A percentile compares a stretch with the other conserved stretches of the same genome.
Evolutionary conservation across 2,329 filamentous ascomycete species (phyloP).

Genomic region (Calonectria multiphialidica): DNA sequence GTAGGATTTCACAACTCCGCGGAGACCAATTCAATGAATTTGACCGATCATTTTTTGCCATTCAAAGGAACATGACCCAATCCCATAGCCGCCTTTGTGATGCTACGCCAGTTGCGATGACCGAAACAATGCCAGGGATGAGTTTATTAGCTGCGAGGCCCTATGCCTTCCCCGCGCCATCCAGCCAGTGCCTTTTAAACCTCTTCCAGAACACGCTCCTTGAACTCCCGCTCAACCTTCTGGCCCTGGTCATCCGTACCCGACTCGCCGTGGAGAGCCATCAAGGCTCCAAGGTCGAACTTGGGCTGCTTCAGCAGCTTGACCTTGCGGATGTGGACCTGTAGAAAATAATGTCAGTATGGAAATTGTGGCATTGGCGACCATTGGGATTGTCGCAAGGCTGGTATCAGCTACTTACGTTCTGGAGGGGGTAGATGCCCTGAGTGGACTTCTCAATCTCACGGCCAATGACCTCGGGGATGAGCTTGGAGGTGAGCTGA

Average conservation of each 20-base stretch:
- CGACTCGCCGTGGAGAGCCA: slow-evolving; percentile 98
- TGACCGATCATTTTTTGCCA: slow-evolving; percentile 50
- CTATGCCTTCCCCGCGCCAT: slow-evolving; percentile 47
- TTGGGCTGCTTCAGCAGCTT: slow-evolving; percentile 99
- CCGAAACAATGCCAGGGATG: slow-evolving; percentile 55
- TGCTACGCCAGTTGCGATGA: slow-evolving; percentile 60
- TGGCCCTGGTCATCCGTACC: slow-evolving; percentile 95
- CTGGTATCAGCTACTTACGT: slow-evolving; percentile 70
- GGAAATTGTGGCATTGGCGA: not conserved
- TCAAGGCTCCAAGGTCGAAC: slow-evolving; percentile 97
- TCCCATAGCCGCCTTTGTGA: slow-evolving; percentile 56
- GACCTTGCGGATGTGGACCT: slow-evolving; percentile 99
- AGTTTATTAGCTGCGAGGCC: slow-evolving; percentile 49
- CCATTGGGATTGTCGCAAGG: not conserved
- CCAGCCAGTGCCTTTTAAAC: slow-evolving; percentile 75
- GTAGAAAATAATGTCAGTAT: slow-evolving; percentile 24
- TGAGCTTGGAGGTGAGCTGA: slow-evolving; percentile 98
- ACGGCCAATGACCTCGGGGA: slow-evolving; percentile 98
- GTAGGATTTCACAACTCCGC: slow-evolving; percentile 20
- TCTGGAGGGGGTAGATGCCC: slow-evolving; percentile 99
- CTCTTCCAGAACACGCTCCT: slow-evolving; percentile 94
- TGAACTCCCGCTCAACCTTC: slow-evolving; percentile 99
- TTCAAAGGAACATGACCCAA: slow-evolving; percentile 55
- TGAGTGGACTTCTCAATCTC: slow-evolving; percentile 99
- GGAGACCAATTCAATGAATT: slow-evolving; percentile 34